phyloP scores from a whole-genome alignment of 768 basidiomycete species.

The Ramaria sp. region DNA sequence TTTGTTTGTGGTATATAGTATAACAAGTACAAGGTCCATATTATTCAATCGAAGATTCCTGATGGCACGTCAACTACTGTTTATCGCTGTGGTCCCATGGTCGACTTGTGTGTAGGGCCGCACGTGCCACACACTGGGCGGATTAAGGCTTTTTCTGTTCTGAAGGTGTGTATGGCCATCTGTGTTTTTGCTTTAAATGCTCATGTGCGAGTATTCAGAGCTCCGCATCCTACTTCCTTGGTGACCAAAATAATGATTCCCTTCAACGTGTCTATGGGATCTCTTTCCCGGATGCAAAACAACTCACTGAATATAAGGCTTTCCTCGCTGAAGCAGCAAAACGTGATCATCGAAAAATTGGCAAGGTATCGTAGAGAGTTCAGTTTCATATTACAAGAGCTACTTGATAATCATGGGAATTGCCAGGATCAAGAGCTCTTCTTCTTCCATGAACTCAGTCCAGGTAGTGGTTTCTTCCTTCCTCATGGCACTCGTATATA shows the following conservation, averaged over 20 bases:
- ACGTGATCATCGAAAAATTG: slow-evolving; percentile 94
- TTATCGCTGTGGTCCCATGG: slow-evolving; percentile 97
- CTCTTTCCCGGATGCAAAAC: slow-evolving; percentile 97
- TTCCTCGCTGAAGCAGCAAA: slow-evolving; percentile 98
- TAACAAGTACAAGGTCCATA: slow-evolving; percentile 95
- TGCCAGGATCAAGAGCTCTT: slow-evolving; percentile 87
- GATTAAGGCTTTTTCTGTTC: slow-evolving; percentile 96
- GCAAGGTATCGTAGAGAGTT: slow-evolving; percentile 38
- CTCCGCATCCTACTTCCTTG: slow-evolving; percentile 97
- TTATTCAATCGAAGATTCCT: slow-evolving; percentile 91
- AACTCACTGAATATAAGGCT: slow-evolving; percentile 86
- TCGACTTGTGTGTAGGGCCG: slow-evolving; percentile 94
- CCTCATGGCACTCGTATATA: slow-evolving; percentile 97
- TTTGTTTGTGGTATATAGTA: slow-evolving; percentile 64
- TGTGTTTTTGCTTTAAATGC: too few species aligned
- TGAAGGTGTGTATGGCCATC: slow-evolving; percentile 50
- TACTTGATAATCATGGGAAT: neutral
- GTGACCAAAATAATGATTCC: slow-evolving; percentile 85
- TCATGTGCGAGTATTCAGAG: slow-evolving; percentile 38
- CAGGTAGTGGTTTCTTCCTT: slow-evolving; percentile 93
- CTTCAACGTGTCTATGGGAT: slow-evolving; percentile 96
- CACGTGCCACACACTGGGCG: slow-evolving; percentile 97
- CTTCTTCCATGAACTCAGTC: slow-evolving; percentile 96
- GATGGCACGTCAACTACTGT: slow-evolving; percentile 96
- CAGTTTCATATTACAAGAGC: too few species aligned